Conservation (phyloP, 2,329 filamentous ascomycete species). For the Stachybotrys chartarum region DNA sequence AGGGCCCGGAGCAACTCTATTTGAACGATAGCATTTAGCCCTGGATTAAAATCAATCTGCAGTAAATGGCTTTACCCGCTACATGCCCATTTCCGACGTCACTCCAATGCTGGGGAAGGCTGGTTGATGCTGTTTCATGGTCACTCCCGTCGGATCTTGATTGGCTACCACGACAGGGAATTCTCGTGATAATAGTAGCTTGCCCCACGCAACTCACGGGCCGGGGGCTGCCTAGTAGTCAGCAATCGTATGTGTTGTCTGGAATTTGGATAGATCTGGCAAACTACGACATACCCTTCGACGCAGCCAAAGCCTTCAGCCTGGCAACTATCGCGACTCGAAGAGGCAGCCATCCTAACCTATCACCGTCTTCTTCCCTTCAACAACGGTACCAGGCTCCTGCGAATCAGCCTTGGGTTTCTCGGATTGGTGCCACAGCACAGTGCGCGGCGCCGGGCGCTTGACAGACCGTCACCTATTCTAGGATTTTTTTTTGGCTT, state of each 20-base stretch:
- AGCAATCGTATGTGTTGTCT: not conserved
- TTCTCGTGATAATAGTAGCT: not conserved
- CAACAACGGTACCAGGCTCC: not conserved
- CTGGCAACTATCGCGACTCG: not conserved
- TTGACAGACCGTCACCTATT: not conserved
- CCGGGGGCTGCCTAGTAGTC: not conserved
- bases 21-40: too few relatives aligned
- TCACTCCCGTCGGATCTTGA: not conserved
- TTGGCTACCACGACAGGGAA: not conserved
- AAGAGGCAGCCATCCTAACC: too few relatives aligned
- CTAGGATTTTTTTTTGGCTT: not conserved
- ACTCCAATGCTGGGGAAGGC: not conserved
- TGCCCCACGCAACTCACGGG: not conserved
- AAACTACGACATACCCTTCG: not conserved
- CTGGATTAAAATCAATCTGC: too few relatives aligned
- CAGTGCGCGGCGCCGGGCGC: not conserved
- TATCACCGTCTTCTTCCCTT: too few relatives aligned
- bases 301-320: not conserved
- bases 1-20: too few relatives aligned
- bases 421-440: not conserved
- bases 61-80: too few relatives aligned
- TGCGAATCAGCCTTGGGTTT: not conserved
- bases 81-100: not conserved
- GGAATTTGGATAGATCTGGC: not conserved
- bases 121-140: not conserved